Base-by-base conservation (phyloP, 225 moss, liverwort and hornwort species). In the Sphagnum contortum region DNA sequence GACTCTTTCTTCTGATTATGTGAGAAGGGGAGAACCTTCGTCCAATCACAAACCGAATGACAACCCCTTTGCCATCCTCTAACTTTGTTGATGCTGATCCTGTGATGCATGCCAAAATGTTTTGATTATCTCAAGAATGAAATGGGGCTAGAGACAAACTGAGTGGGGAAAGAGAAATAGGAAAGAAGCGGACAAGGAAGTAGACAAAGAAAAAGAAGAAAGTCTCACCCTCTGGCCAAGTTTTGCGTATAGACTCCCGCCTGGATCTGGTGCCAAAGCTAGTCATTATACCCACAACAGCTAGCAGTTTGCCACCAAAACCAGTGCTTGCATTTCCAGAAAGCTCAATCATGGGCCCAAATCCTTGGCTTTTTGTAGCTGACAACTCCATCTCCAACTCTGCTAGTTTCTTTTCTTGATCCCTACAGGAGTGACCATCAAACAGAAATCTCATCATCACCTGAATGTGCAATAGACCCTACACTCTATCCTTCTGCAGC, bases 331-430 rank as follows among this genome's bases (percentile, higher is more conserved):
- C 71, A 62, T 89, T 93, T 46, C 49, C 66, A 12, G 55, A 7
- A 4, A n/a, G 50, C 53, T 76, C 71, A 47, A 62, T 74, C 69
- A 81, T 80, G 55, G 74, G 51, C 65, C 75, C 66, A 65, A 77
- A 93, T 44, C 98, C 98, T 77, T 86, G 87, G 68, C 76, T 89
- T 75, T 74, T 98, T 9, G 92, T 90, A 48, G 93, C 87, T 65
- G 89, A 85, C 74, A 98, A 66, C 77, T 93, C 89, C 79, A 87
- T 74, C 68, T 98, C 98, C 53, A 83, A 66, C 53, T 84, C 82
- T 60, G 83, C 91, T 65, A 98, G 49, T 57, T 76, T 85, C 71
- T 76, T 89, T 68, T 82, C 83, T 72, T 87, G 89, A 48, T 89
- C 89, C 70, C 98, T 98, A 80, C 47, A 73, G 29, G 29, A 29